Conservation (phyloP, 192 early-diverging fungal species). For the Pilobolus umbonatus region DNA sequence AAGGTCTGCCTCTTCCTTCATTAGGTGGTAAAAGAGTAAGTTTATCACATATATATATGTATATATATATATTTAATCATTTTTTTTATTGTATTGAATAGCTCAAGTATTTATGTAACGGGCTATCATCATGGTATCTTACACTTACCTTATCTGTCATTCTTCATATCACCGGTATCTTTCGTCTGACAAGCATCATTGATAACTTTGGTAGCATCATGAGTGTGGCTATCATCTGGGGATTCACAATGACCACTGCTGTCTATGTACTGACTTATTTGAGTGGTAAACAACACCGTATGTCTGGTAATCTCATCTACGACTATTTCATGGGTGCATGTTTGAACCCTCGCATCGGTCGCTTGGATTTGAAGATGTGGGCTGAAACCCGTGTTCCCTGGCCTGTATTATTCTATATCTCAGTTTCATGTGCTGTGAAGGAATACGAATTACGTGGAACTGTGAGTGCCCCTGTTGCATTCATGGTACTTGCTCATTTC, state of each 20-base stretch:
- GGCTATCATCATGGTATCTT: constrained; percentile 43
- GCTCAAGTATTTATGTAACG: constrained; percentile 53
- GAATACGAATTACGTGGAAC: constrained; percentile 40
- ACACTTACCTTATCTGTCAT: constrained; percentile 40
- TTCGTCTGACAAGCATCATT: constrained; percentile 44
- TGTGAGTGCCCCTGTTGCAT: constrained; percentile 33
- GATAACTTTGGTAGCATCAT: constrained; percentile 57
- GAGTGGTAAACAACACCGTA: constrained; percentile 41
- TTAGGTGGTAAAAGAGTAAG: constrained; percentile 44
- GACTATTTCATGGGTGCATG: constrained; percentile 46
- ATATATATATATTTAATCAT: not conserved
- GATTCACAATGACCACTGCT: constrained; percentile 38
- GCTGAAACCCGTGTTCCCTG: constrained; percentile 46
- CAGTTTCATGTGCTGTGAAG: constrained; percentile 41
- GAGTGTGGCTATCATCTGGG: constrained; percentile 47
- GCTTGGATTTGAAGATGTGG: constrained; percentile 46
- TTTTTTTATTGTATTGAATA: constrained; percentile 23
- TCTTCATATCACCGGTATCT: constrained; percentile 40
- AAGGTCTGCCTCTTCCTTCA: constrained; percentile 66
- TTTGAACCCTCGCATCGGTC: constrained; percentile 43
- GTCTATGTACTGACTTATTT: constrained; percentile 30
- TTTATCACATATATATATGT: not conserved
- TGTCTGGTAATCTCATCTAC: constrained; percentile 51
- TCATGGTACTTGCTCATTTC: constrained; percentile 48
- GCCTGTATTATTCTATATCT: constrained; percentile 44